A percentile compares a stretch with the other conserved stretches of the same genome.
Evolutionary conservation across 305 asterid species (phyloP).

Genomic region (Fraxinus angustifolia): DNA sequence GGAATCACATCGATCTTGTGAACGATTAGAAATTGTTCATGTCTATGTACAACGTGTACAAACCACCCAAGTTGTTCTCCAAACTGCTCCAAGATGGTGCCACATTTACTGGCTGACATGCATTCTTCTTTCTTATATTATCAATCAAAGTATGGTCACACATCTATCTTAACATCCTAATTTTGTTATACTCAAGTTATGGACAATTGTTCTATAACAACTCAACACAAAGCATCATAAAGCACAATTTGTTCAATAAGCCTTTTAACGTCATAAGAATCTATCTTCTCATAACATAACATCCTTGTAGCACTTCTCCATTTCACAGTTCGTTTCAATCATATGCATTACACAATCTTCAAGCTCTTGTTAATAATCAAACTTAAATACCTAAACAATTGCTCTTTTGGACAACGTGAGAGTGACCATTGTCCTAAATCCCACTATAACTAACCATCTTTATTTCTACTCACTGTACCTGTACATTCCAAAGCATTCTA

Average conservation of each 20-base stretch:
- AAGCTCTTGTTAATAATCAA: neutral
- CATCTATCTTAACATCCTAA: neutral
- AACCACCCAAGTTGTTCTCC: neutral
- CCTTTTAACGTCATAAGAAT: neutral
- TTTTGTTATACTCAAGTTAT: neutral
- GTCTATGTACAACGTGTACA: neutral
- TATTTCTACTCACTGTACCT: neutral
- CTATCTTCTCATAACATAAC: neutral
- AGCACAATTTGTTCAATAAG: neutral
- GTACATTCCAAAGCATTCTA: neutral
- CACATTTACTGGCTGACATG: neutral
- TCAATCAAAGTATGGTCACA: neutral
- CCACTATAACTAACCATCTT: neutral
- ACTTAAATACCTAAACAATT: neutral
- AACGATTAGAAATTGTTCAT: neutral
- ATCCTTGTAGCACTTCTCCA: neutral
- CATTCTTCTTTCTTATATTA: neutral
- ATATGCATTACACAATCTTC: neutral
- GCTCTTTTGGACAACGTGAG: neutral
- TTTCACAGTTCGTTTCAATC: neutral
- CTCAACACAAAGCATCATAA: neutral
- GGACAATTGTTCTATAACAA: neutral
- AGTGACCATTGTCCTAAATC: neutral
- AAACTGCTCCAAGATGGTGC: neutral
- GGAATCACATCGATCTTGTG: neutral